These are phyloP conservation scores for Henningerozyma blattae DNA, from an alignment of 805 yeast genomes.

Conservation along the genomic window DNA sequence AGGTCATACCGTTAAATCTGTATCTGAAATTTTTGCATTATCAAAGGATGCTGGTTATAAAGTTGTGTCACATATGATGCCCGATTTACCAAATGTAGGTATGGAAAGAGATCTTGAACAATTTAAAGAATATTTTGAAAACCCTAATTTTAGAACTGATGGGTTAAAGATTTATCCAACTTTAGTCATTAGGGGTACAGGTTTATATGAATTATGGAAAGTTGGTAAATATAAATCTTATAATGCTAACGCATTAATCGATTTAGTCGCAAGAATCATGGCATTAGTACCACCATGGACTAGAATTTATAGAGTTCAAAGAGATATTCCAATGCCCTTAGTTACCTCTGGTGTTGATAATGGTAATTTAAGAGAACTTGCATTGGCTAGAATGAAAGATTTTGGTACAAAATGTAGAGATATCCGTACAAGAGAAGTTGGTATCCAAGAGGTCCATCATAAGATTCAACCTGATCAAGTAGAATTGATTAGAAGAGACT, in stretches of 20 bases:
- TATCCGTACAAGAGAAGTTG: conserved; percentile 95
- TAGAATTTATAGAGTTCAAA: conserved; percentile 92
- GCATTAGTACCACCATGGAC: conserved; percentile 99
- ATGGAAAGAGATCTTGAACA: conserved; percentile 97
- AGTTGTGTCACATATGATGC: conserved; percentile 99
- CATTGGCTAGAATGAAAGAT: conserved; percentile 95
- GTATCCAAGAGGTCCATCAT: conserved; percentile 96
- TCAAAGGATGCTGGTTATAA: conserved; percentile 99
- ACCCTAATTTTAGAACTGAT: conserved; percentile 93
- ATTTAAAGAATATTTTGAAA: conserved; percentile 91
- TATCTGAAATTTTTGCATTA: conserved; percentile 86
- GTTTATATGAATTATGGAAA: conserved; percentile 94
- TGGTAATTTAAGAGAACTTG: conserved; percentile 90
- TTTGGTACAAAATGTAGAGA: conserved; percentile 94
- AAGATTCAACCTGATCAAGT: conserved; percentile 96
- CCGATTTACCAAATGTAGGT: conserved; percentile 96
- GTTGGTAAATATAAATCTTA: conserved; percentile 89
- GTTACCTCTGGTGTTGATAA: conserved; percentile 97
- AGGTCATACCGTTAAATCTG: conserved; percentile 95
- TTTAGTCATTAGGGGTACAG: conserved; percentile 93
- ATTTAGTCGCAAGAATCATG: conserved; percentile 87
- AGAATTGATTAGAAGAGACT: conserved; percentile 88
- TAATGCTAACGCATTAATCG: conserved; percentile 87
- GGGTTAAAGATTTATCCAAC: conserved; percentile 95
- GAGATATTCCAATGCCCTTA: conserved; percentile 98